Evolutionary conservation across 495 filamentous ascomycete species (phyloP), one percentile per base, ranked within the genome.

Genomic region (Neurospora pannonica): DNA sequence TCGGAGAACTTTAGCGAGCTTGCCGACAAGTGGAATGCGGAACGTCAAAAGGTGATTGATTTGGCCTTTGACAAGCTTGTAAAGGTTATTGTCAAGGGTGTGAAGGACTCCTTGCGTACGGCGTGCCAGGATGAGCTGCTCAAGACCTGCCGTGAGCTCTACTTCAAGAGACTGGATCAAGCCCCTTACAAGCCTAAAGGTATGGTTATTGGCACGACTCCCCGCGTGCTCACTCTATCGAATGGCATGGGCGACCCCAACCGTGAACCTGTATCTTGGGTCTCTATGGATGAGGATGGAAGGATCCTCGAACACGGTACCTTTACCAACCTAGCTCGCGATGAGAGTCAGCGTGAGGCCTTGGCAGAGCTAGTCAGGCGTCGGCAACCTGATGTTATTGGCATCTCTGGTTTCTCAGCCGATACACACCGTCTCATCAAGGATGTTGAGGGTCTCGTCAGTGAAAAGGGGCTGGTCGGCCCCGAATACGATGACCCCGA

Each of bases 1-100:
- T 97, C 94, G 0, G 96, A 98, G 78, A 97, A 97, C 80, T 94
- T 92, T 82, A 98, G 95, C 76, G 94, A 97, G 78, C 86, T 96
- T 19, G 97, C 96, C 15, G 97, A 99, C 81, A 92, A 93, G 5
- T 99, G 96, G 96, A 98, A 98, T 75, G 86, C 88, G 21, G 89
- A 94, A 75, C 91, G 96, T 19, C 88, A 90, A 71, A 94, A 97
- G 73, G 91, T 94, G 21, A 80, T 99, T 67, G 93, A 97, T 77
- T 76, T 92, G 67, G 97, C 94, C 11, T 88, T 97, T 48, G 77
- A 81, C 2, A 97, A 95, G 78, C 86, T 99, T n/a, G 91, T 95
- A 74, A 89, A 88, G 75, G 84, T 97, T 74, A 93, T 98, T 75
- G 89, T 92, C 48, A 94, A 93, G 82, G 92, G 92, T 38, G 94